phyloP scores from a whole-genome alignment of 306 rosid genomes.

The Cicer chorassanicum region DNA sequence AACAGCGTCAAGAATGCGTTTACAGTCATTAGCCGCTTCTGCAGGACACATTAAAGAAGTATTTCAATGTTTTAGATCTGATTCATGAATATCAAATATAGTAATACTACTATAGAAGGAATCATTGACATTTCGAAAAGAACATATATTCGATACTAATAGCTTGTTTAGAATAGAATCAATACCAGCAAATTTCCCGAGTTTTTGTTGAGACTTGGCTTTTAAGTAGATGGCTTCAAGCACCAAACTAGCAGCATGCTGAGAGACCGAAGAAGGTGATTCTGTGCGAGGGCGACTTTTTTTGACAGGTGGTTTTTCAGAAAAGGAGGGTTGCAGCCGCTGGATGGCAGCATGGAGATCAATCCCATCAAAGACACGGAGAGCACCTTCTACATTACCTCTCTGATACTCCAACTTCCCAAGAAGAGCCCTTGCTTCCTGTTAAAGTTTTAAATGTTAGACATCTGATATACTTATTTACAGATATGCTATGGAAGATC shows the following conservation, averaged over 20 bases:
- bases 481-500: slow-evolving; percentile 15
- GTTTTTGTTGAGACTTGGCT: slow-evolving; percentile 87
- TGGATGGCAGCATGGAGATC: slow-evolving; percentile 94
- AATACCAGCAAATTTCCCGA: slow-evolving; percentile 75
- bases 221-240: slow-evolving; percentile 97
- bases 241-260: slow-evolving; percentile 90
- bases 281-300: slow-evolving; percentile 69
- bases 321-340: slow-evolving; percentile 73
- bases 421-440: slow-evolving; percentile 99
- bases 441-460: slow-evolving; percentile 41
- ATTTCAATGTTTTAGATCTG: slow-evolving; percentile 39
- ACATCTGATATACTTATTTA: slow-evolving; percentile 9
- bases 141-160: background rate
- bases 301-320: slow-evolving; percentile 65
- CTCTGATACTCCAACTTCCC: slow-evolving; percentile 98
- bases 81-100: slow-evolving; percentile 21
- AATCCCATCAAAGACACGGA: slow-evolving; percentile 90
- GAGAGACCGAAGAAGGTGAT: slow-evolving; percentile 70
- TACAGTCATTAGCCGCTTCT: slow-evolving; percentile 92
- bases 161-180: background rate
- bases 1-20: slow-evolving; percentile 77
- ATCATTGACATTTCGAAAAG: slow-evolving; percentile 35
- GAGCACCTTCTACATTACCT: slow-evolving; percentile 95
- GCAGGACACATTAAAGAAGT: slow-evolving; percentile 52
- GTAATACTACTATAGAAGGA: background rate